Base-by-base conservation (phyloP, 2,329 filamentous ascomycete species). In the Pseudocercospora pini-densiflorae region DNA sequence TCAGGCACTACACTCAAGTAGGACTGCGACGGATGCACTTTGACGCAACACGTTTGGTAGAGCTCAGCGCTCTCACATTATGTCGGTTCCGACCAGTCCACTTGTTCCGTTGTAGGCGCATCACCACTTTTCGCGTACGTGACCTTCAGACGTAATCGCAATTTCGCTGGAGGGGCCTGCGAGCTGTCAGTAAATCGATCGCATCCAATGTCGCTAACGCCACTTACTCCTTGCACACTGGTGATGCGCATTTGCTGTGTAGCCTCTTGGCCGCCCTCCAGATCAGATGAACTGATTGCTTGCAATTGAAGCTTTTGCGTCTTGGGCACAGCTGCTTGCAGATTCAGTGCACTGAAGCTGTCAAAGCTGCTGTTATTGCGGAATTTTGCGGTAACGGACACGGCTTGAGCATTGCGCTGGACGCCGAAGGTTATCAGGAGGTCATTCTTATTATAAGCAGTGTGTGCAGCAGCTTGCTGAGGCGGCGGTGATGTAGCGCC, bases 271-370 rank as follows among this genome's bases (percentile, higher is more conserved):
- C 92, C 92, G 6, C 89, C 88, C 12, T 84, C 88, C 51, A 99
- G 78, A 33, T 96, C 92, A 4, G 89, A 82, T 70, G 88, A 92
- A 71, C 92, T 97, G 71, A 99, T 97, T 65, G 90, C 92, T 78
- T 96, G 90, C 71, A 99, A 82, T 77, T 97, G 93, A 74, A 99
- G 81, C 78, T 95, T 97, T 81, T 99, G 95, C 53, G 92, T 93
- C 81, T 98, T 99, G 8, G 95, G 95, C 62, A 99, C 95, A 0
- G 95, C 95, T 51, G 94, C 95, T 79, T 99, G 95, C 71, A 99
- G 79, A 27, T 92, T 92, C 31, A 98, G 92, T 54, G 87, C 88
- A 16, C 89, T 89, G 58, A 98, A 84, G 14, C 83, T 81, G 14
- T 85, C 85, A 31, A 90, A 88, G 0, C 82, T 87, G 57, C 69